A percentile compares a stretch with the other conserved stretches of the same genome.
Conservation (phyloP, 768 basidiomycete genomes). For the Plicaturopsis crispa region DNA sequence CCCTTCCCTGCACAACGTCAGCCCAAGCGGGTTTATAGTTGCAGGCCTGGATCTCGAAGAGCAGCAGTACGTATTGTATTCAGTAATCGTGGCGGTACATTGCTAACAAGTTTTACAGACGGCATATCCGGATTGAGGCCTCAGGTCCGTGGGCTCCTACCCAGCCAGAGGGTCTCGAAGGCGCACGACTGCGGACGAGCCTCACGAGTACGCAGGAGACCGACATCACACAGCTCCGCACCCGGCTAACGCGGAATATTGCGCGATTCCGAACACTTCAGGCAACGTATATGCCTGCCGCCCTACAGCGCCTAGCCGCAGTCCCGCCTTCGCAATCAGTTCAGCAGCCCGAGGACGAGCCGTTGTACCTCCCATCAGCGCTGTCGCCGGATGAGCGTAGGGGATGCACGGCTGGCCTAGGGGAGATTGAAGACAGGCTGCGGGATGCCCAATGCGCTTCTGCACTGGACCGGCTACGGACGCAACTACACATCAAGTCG, state of each 20-base stretch:
- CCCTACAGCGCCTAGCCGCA: conserved; percentile 1
- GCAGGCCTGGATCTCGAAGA: conserved; percentile 8
- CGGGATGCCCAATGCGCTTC: conserved; percentile 12
- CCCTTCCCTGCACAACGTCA: background rate
- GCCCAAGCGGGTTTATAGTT: conserved; percentile 9
- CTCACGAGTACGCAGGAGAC: conserved; percentile 4
- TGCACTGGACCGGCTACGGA: conserved; percentile 10
- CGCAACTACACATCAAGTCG: conserved; percentile 12
- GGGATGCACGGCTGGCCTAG: conserved; percentile 9
- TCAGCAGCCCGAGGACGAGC: conserved; percentile 9
- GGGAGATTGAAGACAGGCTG: conserved; percentile 13
- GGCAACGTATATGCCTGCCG: conserved; percentile 11
- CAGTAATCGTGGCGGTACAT: background rate
- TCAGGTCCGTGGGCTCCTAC: background rate
- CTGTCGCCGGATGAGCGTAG: background rate
- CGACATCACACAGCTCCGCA: conserved; percentile 4
- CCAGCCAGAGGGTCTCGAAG: background rate
- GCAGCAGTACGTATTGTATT: conserved; percentile 6
- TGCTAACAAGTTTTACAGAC: conserved; percentile 1
- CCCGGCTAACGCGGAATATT: conserved; percentile 4
- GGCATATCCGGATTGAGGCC: background rate
- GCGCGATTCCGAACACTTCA: conserved; percentile 6
- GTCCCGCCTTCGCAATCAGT: background rate
- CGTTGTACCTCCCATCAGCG: conserved; percentile 14
- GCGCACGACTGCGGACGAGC: background rate